Evolutionary conservation across 2,329 filamentous ascomycete species (phyloP).

Genomic region (Bisporella sp.): DNA sequence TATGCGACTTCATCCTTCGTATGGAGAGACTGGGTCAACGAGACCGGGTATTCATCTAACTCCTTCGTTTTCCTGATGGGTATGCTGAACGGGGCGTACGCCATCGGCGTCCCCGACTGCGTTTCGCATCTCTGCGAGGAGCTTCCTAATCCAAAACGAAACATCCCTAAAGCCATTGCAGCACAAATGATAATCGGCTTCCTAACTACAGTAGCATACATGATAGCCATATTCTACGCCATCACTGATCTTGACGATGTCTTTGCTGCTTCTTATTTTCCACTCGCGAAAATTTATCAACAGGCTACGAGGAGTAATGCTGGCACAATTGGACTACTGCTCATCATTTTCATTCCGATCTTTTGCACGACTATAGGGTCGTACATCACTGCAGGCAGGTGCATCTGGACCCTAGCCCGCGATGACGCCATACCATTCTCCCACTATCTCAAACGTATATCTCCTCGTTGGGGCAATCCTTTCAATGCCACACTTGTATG

Average conservation of each 20-base stretch:
- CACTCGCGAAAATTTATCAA: slow-evolving; percentile 59
- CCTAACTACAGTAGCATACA: slow-evolving; percentile 43
- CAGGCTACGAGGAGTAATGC: slow-evolving; percentile 46
- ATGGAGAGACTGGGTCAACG: slow-evolving; percentile 38
- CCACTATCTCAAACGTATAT: slow-evolving; percentile 39
- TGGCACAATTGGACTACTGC: slow-evolving; percentile 44
- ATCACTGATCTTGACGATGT: slow-evolving; percentile 48
- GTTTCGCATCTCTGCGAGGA: slow-evolving; percentile 60
- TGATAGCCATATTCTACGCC: slow-evolving; percentile 49
- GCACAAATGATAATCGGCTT: slow-evolving; percentile 45
- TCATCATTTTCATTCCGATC: slow-evolving; percentile 46
- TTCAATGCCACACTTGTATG: slow-evolving; percentile 48
- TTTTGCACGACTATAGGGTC: slow-evolving; percentile 45
- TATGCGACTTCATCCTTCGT: slow-evolving; percentile 35
- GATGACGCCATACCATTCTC: slow-evolving; percentile 50
- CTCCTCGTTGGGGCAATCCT: slow-evolving; percentile 39
- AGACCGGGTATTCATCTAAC: slow-evolving; percentile 38
- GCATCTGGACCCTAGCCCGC: slow-evolving; percentile 54
- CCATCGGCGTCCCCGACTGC: slow-evolving; percentile 59
- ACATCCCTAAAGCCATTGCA: slow-evolving; percentile 46
- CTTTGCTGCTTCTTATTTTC: slow-evolving; percentile 45
- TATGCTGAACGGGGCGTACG: slow-evolving; percentile 62
- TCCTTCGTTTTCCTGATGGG: slow-evolving; percentile 53
- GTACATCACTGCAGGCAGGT: slow-evolving; percentile 55
- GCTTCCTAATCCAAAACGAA: slow-evolving; percentile 44